Evolutionary conservation across 441 rosid species (phyloP).

Genomic region (Adansonia rubrostipa): DNA sequence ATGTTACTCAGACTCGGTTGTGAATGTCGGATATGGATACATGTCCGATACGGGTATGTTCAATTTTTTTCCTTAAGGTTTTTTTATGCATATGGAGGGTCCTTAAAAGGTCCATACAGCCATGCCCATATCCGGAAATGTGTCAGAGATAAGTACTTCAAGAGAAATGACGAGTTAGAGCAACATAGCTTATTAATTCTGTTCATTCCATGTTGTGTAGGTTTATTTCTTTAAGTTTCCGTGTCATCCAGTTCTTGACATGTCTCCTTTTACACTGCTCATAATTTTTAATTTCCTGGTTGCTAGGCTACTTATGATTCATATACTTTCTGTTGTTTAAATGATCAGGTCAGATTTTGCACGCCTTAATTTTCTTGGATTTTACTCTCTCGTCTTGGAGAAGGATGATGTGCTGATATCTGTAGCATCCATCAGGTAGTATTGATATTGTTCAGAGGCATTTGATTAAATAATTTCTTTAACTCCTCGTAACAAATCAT

Average conservation of each 20-base stretch:
- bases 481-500: not conserved
- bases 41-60: too few relatives aligned
- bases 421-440: conserved; percentile 92
- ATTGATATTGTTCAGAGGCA: conserved; percentile 17
- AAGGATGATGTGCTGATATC: conserved; percentile 85
- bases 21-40: too few relatives aligned
- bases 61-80: too few relatives aligned
- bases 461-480: conserved; percentile 6
- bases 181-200: not conserved
- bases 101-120: too few relatives aligned
- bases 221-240: not conserved
- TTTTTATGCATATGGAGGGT: too few relatives aligned
- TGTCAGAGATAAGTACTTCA: too few relatives aligned
- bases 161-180: too few relatives aligned
- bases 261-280: not conserved
- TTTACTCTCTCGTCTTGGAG: conserved; percentile 86
- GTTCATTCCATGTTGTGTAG: not conserved
- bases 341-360: conserved; percentile 80
- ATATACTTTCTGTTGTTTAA: conserved; percentile 24
- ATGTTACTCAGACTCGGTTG: too few relatives aligned
- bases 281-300: not conserved
- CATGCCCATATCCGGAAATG: too few relatives aligned
- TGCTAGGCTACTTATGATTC: not conserved
- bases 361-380: conserved; percentile 81
- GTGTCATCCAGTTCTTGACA: not conserved